These are phyloP conservation scores for Fusarium verticillioides DNA, from an alignment of 2,329 filamentous ascomycete genomes.

Conservation along the genomic window DNA sequence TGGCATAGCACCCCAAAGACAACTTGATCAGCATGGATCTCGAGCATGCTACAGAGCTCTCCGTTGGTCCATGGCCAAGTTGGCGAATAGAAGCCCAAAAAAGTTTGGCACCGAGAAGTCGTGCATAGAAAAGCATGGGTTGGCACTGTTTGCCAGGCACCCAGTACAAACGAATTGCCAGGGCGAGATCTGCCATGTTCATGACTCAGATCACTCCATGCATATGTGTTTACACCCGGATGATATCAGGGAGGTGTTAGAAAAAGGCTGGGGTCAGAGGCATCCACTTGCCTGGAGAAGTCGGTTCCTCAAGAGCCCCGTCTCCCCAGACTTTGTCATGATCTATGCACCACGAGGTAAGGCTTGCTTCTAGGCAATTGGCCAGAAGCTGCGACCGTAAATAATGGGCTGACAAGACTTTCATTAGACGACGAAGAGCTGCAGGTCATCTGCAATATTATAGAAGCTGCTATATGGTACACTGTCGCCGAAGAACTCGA, in stretches of 20 bases:
- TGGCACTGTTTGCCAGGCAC: constrained; percentile 76
- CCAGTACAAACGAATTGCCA: constrained; percentile 77
- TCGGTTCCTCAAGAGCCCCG: constrained; percentile 70
- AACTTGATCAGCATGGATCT: constrained; percentile 74
- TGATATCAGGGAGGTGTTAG: constrained; percentile 77
- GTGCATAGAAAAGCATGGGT: constrained; percentile 84
- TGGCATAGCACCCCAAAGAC: constrained; percentile 85
- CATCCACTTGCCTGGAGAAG: constrained; percentile 74
- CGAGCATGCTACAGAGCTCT: constrained; percentile 65
- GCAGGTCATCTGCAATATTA: constrained; percentile 72
- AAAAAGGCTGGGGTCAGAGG: constrained; percentile 82
- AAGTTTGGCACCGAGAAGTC: constrained; percentile 72
- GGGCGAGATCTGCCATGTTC: constrained; percentile 86
- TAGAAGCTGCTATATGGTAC: constrained; percentile 80
- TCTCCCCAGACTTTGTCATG: constrained; percentile 81
- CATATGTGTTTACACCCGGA: constrained; percentile 84
- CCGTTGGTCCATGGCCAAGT: constrained; percentile 60
- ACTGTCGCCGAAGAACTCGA: constrained; percentile 60
- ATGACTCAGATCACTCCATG: constrained; percentile 79
- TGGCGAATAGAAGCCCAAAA: constrained; percentile 59
- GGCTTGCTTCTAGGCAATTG: constrained; percentile 29
- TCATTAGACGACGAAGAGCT: constrained; percentile 71
- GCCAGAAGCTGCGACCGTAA: not conserved
- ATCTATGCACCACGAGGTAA: constrained; percentile 79
- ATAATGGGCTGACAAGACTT: not conserved